Percentiles rank a stretch among this genome's conserved stretches.
Evolutionary conservation across 1,139 yeast species (phyloP).

Genomic region (Diutina scorzettiae): DNA sequence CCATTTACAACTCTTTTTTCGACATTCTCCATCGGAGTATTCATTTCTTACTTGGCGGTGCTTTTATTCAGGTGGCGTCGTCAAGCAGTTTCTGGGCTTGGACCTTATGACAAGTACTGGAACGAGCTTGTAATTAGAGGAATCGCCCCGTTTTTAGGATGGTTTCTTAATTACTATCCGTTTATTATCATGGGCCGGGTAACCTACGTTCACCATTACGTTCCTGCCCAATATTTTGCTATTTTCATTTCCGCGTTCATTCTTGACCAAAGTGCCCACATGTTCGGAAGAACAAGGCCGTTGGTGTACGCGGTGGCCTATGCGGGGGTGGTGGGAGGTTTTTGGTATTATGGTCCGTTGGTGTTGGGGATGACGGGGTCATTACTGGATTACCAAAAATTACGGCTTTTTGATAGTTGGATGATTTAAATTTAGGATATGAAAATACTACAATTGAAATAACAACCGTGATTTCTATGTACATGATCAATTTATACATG

Average conservation of each 20-base stretch:
- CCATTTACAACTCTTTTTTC: constrained; percentile 60
- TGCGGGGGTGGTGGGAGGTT: constrained; percentile 15
- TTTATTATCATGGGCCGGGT: constrained; percentile 25
- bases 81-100: constrained; percentile 13
- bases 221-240: constrained; percentile 25
- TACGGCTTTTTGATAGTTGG: constrained; percentile 21
- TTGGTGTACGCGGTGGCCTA: constrained; percentile 14
- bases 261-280: constrained; percentile 14
- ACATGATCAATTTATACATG: not conserved
- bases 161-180: constrained; percentile 23
- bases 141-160: constrained; percentile 20
- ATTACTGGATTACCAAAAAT: constrained; percentile 13
- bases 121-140: constrained; percentile 14
- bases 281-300: constrained; percentile 8
- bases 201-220: constrained; percentile 25
- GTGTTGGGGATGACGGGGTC: constrained; percentile 27
- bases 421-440: too few relatives aligned
- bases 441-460: too few relatives aligned
- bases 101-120: constrained; percentile 9
- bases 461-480: not conserved
- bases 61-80: constrained; percentile 22
- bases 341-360: constrained; percentile 20
- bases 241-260: constrained; percentile 23
- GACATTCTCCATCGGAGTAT: constrained; percentile 15
- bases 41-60: constrained; percentile 12